Percentiles rank a stretch among this genome's conserved stretches.
These are phyloP conservation scores for Bodo saltans DNA, from an alignment of 78 protist species.

Conservation along the genomic window DNA sequence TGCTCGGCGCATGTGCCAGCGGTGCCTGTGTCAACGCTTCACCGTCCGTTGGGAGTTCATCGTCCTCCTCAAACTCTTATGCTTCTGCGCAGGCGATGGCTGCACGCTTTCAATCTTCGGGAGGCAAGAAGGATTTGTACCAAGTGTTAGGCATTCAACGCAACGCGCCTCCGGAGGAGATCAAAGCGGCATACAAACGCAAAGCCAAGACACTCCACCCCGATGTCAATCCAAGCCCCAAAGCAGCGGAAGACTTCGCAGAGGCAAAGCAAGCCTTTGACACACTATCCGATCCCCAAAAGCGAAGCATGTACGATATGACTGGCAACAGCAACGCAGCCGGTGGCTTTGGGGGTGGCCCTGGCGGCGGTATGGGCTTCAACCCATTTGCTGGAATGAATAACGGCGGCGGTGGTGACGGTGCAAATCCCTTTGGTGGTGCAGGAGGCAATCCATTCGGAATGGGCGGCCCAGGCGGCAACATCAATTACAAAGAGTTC, in stretches of 20 bases:
- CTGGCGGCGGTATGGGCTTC: constrained; percentile 18
- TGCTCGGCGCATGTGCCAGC: neutral
- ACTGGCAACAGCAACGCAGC: neutral
- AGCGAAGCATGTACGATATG: constrained; percentile 53
- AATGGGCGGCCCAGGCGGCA: neutral
- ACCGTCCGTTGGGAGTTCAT: neutral
- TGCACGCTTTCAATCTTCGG: neutral
- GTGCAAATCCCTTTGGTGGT: neutral
- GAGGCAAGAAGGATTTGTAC: constrained; percentile 45
- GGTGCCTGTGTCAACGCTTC: neutral
- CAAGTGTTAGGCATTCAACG: constrained; percentile 40
- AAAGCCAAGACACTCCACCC: constrained; percentile 29
- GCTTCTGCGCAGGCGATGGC: neutral
- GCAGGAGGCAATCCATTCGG: neutral
- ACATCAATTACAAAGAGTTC: constrained; percentile 23
- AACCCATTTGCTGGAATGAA: neutral
- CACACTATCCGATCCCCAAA: constrained; percentile 53
- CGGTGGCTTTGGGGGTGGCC: neutral
- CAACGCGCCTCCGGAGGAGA: constrained; percentile 25
- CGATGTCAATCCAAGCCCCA: constrained; percentile 1
- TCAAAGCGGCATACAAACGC: constrained; percentile 51
- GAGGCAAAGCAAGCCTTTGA: constrained; percentile 64
- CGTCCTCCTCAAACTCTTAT: neutral
- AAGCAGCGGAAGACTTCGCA: constrained; percentile 58
- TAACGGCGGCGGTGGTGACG: neutral